Conservation (phyloP, 2,329 filamentous ascomycete species). For the Thielaviopsis ethacetica region DNA sequence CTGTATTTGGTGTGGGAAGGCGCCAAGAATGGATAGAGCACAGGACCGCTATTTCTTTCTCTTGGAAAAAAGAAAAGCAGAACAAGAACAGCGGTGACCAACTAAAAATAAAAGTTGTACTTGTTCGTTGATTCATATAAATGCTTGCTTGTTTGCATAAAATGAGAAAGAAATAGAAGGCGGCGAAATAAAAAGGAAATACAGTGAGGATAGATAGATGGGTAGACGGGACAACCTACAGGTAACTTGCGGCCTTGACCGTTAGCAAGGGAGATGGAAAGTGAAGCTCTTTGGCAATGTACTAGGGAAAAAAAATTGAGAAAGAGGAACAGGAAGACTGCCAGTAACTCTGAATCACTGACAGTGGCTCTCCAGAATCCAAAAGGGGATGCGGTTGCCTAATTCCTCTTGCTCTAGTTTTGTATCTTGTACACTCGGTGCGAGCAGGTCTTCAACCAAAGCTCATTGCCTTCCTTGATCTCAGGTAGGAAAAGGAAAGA, state of each 20-base stretch:
- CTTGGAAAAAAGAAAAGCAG: not conserved
- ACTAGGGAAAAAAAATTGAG: slow-evolving; percentile 8
- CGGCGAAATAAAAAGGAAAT: not conserved
- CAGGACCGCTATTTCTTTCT: too few species aligned
- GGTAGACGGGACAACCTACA: not conserved
- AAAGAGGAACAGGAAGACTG: slow-evolving; percentile 10
- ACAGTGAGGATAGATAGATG: not conserved
- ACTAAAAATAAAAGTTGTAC: too few species aligned
- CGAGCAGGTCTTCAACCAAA: slow-evolving; percentile 7
- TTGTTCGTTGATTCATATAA: too few species aligned
- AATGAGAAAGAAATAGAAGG: too few species aligned
- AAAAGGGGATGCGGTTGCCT: slow-evolving; percentile 7
- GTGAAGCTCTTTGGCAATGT: not conserved
- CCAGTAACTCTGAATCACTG: slow-evolving; percentile 12
- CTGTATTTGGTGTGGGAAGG: not conserved
- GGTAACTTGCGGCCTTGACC: not conserved
- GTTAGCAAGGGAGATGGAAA: not conserved
- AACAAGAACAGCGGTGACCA: not conserved
- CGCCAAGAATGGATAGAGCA: too few species aligned
- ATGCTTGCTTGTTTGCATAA: too few species aligned
- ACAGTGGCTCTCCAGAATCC: slow-evolving; percentile 10
- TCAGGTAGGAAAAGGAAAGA: not conserved
- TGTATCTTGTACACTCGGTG: slow-evolving; percentile 7
- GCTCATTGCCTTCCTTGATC: slow-evolving; percentile 5
- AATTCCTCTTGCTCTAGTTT: slow-evolving; percentile 8